These are phyloP conservation scores for Euryodendron excelsum DNA, from an alignment of 148 eudicot genomes.

Conservation along the genomic window DNA sequence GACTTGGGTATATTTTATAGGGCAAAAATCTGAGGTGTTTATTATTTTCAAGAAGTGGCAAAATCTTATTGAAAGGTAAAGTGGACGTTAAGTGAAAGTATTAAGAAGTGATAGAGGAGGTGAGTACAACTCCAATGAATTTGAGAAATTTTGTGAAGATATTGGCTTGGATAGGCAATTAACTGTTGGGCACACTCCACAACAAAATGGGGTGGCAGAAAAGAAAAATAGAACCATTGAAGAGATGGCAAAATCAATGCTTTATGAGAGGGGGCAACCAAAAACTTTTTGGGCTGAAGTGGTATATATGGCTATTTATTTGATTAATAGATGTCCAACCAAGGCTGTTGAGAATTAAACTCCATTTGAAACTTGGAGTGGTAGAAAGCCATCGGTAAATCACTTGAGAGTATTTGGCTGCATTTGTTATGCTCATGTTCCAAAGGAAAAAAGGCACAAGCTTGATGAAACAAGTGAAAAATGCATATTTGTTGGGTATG, in stretches of 20 bases:
- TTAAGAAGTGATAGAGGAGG: slow-evolving; percentile 13
- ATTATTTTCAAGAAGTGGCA: slow-evolving; percentile 2
- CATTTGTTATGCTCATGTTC: too few relatives aligned
- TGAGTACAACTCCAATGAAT: slow-evolving; percentile 13
- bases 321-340: too few relatives aligned
- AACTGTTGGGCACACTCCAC: slow-evolving; percentile 2
- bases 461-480: too few relatives aligned
- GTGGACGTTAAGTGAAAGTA: background rate
- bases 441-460: too few relatives aligned
- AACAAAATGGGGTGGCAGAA: slow-evolving; percentile 15
- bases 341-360: too few relatives aligned
- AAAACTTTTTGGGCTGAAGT: background rate
- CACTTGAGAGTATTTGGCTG: too few relatives aligned
- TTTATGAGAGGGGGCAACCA: background rate
- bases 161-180: slow-evolving; percentile 4
- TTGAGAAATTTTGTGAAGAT: slow-evolving; percentile 11
- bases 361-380: too few relatives aligned
- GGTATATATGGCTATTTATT: too few relatives aligned
- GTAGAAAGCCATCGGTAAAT: too few relatives aligned
- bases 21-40: background rate
- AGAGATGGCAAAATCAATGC: background rate
- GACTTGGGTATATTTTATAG: slow-evolving; percentile 21
- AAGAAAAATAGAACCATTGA: slow-evolving; percentile 10
- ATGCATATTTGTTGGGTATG: too few relatives aligned
- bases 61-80: slow-evolving; percentile 4